Evolutionary conservation across 805 yeast species (phyloP), one percentile per base, ranked within the genome.

Genomic region (Clavispora santaluciae): DNA sequence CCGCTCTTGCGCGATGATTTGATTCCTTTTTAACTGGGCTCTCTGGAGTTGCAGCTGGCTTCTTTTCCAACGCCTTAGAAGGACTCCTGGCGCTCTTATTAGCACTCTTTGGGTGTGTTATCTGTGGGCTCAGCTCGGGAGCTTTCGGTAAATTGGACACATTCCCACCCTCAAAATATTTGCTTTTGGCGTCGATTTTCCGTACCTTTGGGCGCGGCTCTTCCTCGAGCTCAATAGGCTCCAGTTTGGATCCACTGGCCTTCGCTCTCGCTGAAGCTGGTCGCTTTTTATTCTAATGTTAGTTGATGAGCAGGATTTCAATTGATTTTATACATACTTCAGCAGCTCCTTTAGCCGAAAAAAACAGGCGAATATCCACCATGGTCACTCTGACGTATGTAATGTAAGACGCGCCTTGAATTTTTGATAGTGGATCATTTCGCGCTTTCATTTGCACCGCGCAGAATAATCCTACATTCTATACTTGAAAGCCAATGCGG

Each of bases 311-410:
- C 21, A 21, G 10, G 17, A 25, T 21, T 23, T 36, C 17, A 35
- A 35, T 2, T 8, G 12, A 5, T 26, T 20, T 22, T 20, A 18
- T 22, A 41, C 53, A 37, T 40, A 48, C 46, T 18, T 30, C 37
- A 15, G 39, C 40, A 15, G 34, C 30, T 9, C 41, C 35, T 18
- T 39, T 45, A 16, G 29, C 46, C 31, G 38, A 49, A 38, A 50
- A 50, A 40, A 50, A 50, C 51, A 40, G 53, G 36, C 54, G 44
- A 41, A 50, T 50, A 39, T 50, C 54, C 22, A 50, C 54, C 54
- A 50, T 45, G 4, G 20, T 33, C 22, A 11, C 11, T n/a, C n/a
- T n/a, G 30, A 5, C n/a, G 11, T 30, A 12, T 22, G 26, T n/a
- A 12, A 22, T 16, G 12, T 26, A 20, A 28, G 39, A 36, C 39